Evolutionary conservation across 148 eudicot genomes (phyloP), one percentile per base, ranked within the genome.

Genomic region (Camellia lanceoleosa): DNA sequence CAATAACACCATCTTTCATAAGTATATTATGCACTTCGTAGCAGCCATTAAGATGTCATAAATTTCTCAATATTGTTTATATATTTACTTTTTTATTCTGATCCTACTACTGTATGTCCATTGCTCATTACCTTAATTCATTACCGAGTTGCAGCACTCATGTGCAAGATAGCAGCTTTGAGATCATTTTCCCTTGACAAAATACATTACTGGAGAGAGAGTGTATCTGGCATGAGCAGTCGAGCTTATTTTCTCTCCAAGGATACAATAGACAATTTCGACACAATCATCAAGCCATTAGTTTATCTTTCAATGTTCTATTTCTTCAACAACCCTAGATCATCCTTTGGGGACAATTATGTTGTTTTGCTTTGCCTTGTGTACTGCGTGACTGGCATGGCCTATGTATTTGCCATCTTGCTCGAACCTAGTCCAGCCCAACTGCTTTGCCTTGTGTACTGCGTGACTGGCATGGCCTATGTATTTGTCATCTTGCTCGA

Each of bases 361-460:
- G 13, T 85, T 38, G 88, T 96, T 59, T 80, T 92, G 73, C 81
- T 96, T 66, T 91, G 94, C 87, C 97, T 96, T 54, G 93, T 92
- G n/a, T 96, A 96, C 72, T 96, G 98, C 75, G 98, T 96, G 3
- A 96, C 98, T n/a, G 99, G 99, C 47, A 78, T 96, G 64, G 98
- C 95, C 65, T 96, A 96, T 78, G 86, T 86, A 16, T 87, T 96
- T 13, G 99, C 99, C 77, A 87, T 96, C 85, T 87, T 81, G 77
- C 84, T 96, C 20, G 95, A 91, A 78, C 87, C 93, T 5, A 85
- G 91, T 78, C 97, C 87, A 18, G 99, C n/a, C n/a, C n/a, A n/a
- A n/a, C n/a, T n/a, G n/a, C n/a, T n/a, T n/a, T n/a, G n/a, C n/a
- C n/a, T n/a, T n/a, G n/a, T n/a, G n/a, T n/a, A n/a, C n/a, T n/a